These are phyloP conservation scores for Nannizziopsis arthrosporioides DNA, from an alignment of 2,329 filamentous ascomycete genomes.

Conservation along the genomic window DNA sequence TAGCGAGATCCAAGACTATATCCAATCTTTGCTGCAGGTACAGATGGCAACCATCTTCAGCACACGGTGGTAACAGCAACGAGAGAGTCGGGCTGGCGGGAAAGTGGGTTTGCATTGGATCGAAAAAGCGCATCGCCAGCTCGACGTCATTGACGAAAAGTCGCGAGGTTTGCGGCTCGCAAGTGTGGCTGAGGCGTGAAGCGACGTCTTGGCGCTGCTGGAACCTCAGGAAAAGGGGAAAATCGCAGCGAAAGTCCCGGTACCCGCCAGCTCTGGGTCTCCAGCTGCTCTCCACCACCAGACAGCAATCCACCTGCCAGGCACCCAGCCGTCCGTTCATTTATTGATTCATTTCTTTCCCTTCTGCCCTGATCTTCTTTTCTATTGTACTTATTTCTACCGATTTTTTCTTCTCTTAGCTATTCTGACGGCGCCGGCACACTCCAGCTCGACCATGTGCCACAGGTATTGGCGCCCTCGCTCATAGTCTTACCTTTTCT, in stretches of 20 bases:
- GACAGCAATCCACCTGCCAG: no score
- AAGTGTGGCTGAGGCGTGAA: slow-evolving; percentile 1
- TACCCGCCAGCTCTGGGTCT: background rate
- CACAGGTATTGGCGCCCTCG: slow-evolving; percentile 10
- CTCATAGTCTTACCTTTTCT: slow-evolving; percentile 5
- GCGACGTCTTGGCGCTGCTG: slow-evolving; percentile 1
- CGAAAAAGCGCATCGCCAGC: background rate
- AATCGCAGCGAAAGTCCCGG: background rate
- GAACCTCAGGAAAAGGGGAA: background rate
- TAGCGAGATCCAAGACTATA: slow-evolving; percentile 2
- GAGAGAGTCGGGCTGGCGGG: background rate
- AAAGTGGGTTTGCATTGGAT: background rate
- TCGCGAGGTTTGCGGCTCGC: background rate
- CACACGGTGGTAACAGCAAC: background rate
- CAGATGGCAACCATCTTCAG: slow-evolving; percentile 4
- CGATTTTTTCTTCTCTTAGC: background rate
- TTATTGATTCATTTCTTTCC: background rate
- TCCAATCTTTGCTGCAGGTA: background rate
- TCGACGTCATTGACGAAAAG: slow-evolving; percentile 8
- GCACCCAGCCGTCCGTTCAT: slow-evolving; percentile 2
- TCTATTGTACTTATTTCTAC: background rate
- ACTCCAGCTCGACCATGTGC: slow-evolving; percentile 9
- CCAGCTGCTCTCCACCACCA: background rate
- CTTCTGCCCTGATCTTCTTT: background rate
- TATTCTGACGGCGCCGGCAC: background rate